Percentiles rank a stretch among this genome's conserved stretches.
These are phyloP conservation scores for Cryptococcus jaspeensis DNA, from an alignment of 1,284 basidiomycete genomes.

Conservation along the genomic window DNA sequence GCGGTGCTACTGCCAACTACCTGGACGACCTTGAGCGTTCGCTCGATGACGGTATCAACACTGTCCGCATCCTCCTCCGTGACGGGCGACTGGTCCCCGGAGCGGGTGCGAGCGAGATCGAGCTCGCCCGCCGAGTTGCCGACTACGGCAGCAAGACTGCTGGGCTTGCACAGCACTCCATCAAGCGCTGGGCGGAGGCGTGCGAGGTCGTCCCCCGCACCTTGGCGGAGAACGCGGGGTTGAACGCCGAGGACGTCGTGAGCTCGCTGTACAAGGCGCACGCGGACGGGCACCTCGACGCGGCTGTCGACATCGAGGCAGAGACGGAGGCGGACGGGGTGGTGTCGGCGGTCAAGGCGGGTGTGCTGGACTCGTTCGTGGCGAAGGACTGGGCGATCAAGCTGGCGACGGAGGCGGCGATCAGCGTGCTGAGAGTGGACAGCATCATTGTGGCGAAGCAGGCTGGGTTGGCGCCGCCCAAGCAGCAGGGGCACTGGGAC, in stretches of 20 bases:
- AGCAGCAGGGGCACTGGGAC: constrained; percentile 54
- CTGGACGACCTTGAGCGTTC: constrained; percentile 95
- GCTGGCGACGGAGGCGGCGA: constrained; percentile 78
- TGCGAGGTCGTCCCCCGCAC: constrained; percentile 92
- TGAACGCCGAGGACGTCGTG: constrained; percentile 90
- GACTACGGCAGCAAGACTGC: constrained; percentile 83
- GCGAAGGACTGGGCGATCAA: constrained; percentile 53
- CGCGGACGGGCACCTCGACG: constrained; percentile 57
- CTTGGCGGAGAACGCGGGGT: constrained; percentile 92
- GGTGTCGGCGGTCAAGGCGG: constrained; percentile 22
- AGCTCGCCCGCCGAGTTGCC: constrained; percentile 79
- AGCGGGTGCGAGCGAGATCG: constrained; percentile 90
- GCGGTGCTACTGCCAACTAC: constrained; percentile 93
- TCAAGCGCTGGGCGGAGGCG: constrained; percentile 84
- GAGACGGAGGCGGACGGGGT: constrained; percentile 32
- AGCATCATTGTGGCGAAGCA: constrained; percentile 97
- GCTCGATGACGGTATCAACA: constrained; percentile 95
- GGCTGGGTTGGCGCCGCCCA: constrained; percentile 61
- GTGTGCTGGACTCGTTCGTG: constrained; percentile 46
- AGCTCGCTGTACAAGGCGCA: constrained; percentile 88
- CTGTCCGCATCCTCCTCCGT: constrained; percentile 89
- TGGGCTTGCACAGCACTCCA: constrained; percentile 91
- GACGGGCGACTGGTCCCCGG: constrained; percentile 90
- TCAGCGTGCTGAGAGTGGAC: constrained; percentile 91
- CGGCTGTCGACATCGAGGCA: constrained; percentile 76